Percentiles rank a stretch among this genome's conserved stretches.
Evolutionary conservation across 805 yeast genomes (phyloP).

Genomic region (Zygosaccharomyces siamensis): DNA sequence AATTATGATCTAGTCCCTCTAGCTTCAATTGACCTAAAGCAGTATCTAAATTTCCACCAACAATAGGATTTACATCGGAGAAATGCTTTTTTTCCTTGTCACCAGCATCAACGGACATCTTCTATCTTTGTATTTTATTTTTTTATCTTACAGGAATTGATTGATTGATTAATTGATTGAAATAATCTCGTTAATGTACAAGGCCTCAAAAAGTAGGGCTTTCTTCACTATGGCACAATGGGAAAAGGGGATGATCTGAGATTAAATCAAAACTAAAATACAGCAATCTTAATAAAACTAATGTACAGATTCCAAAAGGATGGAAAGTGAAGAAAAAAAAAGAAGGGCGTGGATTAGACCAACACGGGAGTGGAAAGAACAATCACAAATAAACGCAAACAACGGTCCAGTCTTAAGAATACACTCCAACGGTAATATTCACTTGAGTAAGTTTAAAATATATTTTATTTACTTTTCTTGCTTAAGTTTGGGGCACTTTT

Average conservation of each 20-base stretch:
- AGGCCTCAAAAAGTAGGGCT: neutral
- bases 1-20: conserved; percentile 21
- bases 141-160: neutral
- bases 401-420: neutral
- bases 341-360: neutral
- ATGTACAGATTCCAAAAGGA: conserved; percentile 11
- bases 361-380: neutral
- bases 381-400: neutral
- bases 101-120: conserved; percentile 15
- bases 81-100: conserved; percentile 9
- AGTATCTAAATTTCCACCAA: conserved; percentile 28
- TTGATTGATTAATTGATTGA: neutral
- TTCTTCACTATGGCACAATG: conserved; percentile 3
- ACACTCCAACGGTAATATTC: neutral
- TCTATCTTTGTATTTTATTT: neutral
- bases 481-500: neutral
- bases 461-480: neutral
- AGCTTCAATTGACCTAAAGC: conserved; percentile 33
- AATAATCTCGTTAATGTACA: conserved; percentile 3
- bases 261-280: conserved; percentile 5
- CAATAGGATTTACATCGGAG: conserved; percentile 23
- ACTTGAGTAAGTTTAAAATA: neutral
- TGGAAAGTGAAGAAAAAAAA: neutral
- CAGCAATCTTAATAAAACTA: conserved; percentile 4
- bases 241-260: neutral